Evolutionary conservation across 495 filamentous ascomycete genomes (phyloP).

Genomic region (Neurospora sp.): DNA sequence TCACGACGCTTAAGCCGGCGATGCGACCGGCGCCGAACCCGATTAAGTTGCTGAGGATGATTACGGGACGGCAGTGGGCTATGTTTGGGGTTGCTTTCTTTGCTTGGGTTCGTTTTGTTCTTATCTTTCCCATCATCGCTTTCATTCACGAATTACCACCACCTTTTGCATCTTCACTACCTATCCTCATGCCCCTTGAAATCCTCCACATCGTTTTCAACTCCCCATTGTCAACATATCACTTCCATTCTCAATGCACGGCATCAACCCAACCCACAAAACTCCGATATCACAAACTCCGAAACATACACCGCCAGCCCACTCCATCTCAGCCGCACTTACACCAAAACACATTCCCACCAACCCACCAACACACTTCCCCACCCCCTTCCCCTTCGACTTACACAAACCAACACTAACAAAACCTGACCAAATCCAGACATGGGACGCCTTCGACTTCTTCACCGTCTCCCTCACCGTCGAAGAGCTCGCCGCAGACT

Average conservation of each 20-base stretch:
- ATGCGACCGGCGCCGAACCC: constrained; percentile 76
- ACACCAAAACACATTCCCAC: too few relatives aligned
- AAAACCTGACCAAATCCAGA: too few relatives aligned
- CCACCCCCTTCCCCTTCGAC: too few relatives aligned
- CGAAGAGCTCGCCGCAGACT: constrained; percentile 53
- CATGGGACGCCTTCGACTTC: constrained; percentile 87
- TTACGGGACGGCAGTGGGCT: constrained; percentile 72
- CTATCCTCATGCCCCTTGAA: too few relatives aligned
- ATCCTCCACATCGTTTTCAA: too few relatives aligned
- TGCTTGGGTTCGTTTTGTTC: constrained; percentile 46
- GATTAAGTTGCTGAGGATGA: constrained; percentile 54
- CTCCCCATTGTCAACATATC: not conserved
- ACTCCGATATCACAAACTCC: not conserved
- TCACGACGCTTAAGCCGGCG: constrained; percentile 64
- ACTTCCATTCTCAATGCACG: too few relatives aligned
- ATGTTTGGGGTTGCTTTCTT: constrained; percentile 68
- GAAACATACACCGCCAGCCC: too few relatives aligned
- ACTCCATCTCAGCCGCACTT: too few relatives aligned
- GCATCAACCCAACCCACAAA: too few relatives aligned
- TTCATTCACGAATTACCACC: not conserved
- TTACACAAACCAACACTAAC: too few relatives aligned
- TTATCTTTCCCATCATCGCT: not conserved
- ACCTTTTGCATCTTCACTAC: too few relatives aligned
- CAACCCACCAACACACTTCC: too few relatives aligned
- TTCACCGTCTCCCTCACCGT: constrained; percentile 80